A percentile compares a stretch with the other conserved stretches of the same genome.
Evolutionary conservation across 2,329 filamentous ascomycete genomes (phyloP).

Genomic region (Cytospora piceae): DNA sequence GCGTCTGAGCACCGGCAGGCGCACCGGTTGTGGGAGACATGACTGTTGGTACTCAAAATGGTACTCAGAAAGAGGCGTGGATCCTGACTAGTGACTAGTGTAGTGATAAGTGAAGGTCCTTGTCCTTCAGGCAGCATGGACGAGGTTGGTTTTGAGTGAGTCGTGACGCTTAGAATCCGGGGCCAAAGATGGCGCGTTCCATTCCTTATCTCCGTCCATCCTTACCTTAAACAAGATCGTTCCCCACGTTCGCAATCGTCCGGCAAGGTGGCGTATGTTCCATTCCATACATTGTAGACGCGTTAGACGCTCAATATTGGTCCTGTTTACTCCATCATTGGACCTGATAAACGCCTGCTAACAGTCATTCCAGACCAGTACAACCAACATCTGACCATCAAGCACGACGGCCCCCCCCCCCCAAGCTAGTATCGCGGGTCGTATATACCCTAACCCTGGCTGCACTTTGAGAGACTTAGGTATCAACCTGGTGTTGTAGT

Average conservation of each 20-base stretch:
- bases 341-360: not conserved
- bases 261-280: slow-evolving; percentile 22
- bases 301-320: not conserved
- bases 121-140: not conserved
- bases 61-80: not conserved
- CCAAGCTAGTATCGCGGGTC: no score
- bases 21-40: slow-evolving; percentile 24
- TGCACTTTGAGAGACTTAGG: no score
- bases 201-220: slow-evolving; percentile 27
- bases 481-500: no score
- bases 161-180: slow-evolving; percentile 29
- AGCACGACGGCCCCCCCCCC: no score
- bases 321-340: not conserved
- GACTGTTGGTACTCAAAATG: not conserved
- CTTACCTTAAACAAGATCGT: not conserved
- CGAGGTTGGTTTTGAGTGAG: not conserved
- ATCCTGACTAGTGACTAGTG: not conserved
- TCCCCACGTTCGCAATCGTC: slow-evolving; percentile 23
- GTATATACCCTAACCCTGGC: not conserved
- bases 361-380: not conserved
- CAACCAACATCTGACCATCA: no score
- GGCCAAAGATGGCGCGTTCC: slow-evolving; percentile 6
- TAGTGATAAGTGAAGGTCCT: not conserved
- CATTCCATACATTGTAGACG: not conserved
- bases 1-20: slow-evolving; percentile 24